Conservation (phyloP, 192 early-diverging fungal genomes). For the Mortierella alpina region DNA sequence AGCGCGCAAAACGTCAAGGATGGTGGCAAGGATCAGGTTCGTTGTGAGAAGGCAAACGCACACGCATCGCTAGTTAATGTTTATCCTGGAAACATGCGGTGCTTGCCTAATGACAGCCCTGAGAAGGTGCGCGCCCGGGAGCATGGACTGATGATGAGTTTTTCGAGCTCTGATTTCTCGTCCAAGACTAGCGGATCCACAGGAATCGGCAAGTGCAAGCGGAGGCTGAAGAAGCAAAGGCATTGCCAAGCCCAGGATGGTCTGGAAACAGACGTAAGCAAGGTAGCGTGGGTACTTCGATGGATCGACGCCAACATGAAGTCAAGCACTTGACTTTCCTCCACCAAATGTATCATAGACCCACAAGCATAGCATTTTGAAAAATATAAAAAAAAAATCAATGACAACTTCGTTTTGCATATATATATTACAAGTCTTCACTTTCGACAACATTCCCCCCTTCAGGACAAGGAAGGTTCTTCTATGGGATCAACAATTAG, state of each 20-base stretch:
- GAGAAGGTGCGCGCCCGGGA: conserved; percentile 18
- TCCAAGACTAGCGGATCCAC: neutral
- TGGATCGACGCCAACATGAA: conserved; percentile 34
- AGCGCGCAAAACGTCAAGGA: neutral
- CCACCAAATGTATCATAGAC: no score
- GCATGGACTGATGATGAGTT: conserved; percentile 39
- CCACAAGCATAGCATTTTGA: no score
- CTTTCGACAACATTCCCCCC: neutral
- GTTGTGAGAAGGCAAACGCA: no score
- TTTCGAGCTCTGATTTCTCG: neutral
- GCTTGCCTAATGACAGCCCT: conserved; percentile 8
- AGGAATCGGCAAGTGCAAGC: neutral
- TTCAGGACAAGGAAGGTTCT: neutral
- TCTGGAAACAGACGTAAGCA: conserved; percentile 26
- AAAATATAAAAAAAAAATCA: neutral
- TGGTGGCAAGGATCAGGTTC: neutral
- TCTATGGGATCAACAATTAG: neutral
- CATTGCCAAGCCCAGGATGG: neutral
- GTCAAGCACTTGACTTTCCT: neutral
- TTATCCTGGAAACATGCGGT: neutral
- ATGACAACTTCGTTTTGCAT: neutral
- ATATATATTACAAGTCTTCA: conserved; percentile 18
- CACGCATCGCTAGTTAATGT: conserved; percentile 25
- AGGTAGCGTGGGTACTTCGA: conserved; percentile 32
- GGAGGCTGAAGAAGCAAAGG: neutral